Evolutionary conservation across 352 stramenopile species (phyloP), one percentile per base, ranked within the genome.

Genomic region (Thalassiosira oceanica): DNA sequence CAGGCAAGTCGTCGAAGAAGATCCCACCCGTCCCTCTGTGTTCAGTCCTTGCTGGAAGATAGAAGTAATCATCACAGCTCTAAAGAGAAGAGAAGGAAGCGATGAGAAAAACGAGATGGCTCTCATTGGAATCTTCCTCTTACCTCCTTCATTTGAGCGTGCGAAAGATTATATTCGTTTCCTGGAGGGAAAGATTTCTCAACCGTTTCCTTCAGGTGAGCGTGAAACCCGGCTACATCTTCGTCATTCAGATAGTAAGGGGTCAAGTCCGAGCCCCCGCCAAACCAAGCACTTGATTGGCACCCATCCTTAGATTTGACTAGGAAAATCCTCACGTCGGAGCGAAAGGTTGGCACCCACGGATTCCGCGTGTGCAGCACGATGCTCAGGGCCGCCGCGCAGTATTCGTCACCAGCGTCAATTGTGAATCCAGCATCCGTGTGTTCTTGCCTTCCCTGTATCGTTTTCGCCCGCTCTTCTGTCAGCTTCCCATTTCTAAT

Each of bases 51-150:
- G 97, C 93, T 6, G 93, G 94, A 37, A 97, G 93, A 78, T 97
- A 97, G 61, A 98, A 98, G 83, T 98, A 98, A 69, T 97, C 89
- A 66, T 98, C 95, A 64, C 94, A 98, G n/a, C n/a, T n/a, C n/a
- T n/a, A n/a, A n/a, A n/a, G n/a, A n/a, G n/a, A n/a, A n/a, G n/a
- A n/a, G n/a, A n/a, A n/a, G n/a, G n/a, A n/a, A n/a, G n/a, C n/a
- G n/a, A n/a, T n/a, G n/a, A n/a, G n/a, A n/a, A n/a, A n/a, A n/a
- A n/a, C n/a, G n/a, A n/a, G n/a, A n/a, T n/a, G n/a, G n/a, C n/a
- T n/a, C n/a, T n/a, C n/a, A n/a, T n/a, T n/a, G n/a, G n/a, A n/a
- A n/a, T n/a, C n/a, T n/a, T n/a, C n/a, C n/a, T n/a, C n/a, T n/a
- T n/a, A n/a, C n/a, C n/a, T n/a, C n/a, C n/a, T n/a, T n/a, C n/a